These are phyloP conservation scores for Chiua sp. DNA, from an alignment of 1,284 basidiomycete species.

Conservation along the genomic window DNA sequence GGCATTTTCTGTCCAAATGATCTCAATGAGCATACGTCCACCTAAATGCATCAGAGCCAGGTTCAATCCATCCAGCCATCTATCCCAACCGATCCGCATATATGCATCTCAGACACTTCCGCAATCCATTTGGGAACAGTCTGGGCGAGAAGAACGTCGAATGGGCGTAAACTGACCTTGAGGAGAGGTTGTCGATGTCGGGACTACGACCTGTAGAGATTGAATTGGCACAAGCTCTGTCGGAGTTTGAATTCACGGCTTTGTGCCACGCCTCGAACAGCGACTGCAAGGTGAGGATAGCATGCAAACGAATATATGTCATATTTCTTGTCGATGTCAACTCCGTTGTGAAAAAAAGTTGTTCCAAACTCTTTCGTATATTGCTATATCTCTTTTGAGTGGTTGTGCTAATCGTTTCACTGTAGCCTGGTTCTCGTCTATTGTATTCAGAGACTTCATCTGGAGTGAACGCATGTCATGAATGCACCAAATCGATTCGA, in stretches of 20 bases:
- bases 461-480: conserved; percentile 50
- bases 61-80: conserved; percentile 53
- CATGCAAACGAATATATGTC: conserved; percentile 13
- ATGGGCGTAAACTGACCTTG: conserved; percentile 62
- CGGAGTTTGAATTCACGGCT: conserved; percentile 34
- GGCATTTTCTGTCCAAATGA: conserved; percentile 76
- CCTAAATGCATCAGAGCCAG: conserved; percentile 35
- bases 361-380: conserved; percentile 4
- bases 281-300: conserved; percentile 20
- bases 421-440: not conserved
- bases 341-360: conserved; percentile 43
- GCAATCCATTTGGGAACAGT: conserved; percentile 2
- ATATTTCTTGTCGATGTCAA: conserved; percentile 78
- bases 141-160: conserved; percentile 23
- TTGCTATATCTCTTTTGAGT: not conserved
- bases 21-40: conserved; percentile 30
- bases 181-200: conserved; percentile 55
- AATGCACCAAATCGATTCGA: conserved; percentile 96
- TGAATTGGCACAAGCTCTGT: conserved; percentile 5
- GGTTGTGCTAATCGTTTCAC: conserved; percentile 2
- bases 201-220: conserved; percentile 6
- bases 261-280: conserved; percentile 18
- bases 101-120: conserved; percentile 38
- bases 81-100: conserved; percentile 36
- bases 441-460: not conserved